Evolutionary conservation across 257 asterid species (phyloP).

Genomic region (Nemophila menziesii): DNA sequence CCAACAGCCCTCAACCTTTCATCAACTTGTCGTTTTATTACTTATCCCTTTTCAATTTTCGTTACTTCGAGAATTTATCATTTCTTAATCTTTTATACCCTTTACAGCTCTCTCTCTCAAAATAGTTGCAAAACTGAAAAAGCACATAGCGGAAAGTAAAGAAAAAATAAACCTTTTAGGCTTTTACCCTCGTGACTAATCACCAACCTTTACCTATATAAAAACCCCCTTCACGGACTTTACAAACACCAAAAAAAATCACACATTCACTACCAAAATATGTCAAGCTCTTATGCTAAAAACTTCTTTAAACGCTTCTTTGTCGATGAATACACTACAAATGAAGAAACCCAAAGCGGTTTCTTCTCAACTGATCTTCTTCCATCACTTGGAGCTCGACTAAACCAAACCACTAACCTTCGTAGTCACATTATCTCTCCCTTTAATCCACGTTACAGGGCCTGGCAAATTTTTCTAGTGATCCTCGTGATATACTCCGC

Average conservation of each 20-base stretch:
- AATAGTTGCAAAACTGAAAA: constrained; percentile 23
- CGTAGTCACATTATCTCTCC: constrained; percentile 51
- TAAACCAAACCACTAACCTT: constrained; percentile 50
- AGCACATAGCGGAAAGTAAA: constrained; percentile 19
- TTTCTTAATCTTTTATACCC: constrained; percentile 32
- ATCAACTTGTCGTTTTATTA: constrained; percentile 13
- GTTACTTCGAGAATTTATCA: constrained; percentile 8
- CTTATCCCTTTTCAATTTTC: constrained; percentile 9
- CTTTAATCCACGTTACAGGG: constrained; percentile 58
- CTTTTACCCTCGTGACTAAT: constrained; percentile 21
- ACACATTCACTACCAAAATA: constrained; percentile 12
- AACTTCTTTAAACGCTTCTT: constrained; percentile 55
- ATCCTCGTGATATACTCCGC: constrained; percentile 72
- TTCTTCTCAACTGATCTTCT: constrained; percentile 68
- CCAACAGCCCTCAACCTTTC: constrained; percentile 4
- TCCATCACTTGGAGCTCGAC: constrained; percentile 81
- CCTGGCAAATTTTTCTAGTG: constrained; percentile 79
- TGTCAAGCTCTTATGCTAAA: constrained; percentile 38
- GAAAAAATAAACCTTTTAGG: constrained; percentile 15
- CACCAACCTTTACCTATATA: constrained; percentile 29
- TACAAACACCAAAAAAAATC: constrained; percentile 8
- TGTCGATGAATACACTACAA: constrained; percentile 37
- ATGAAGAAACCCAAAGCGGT: constrained; percentile 24
- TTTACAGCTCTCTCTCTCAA: constrained; percentile 13
- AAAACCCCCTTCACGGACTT: constrained; percentile 14